A percentile compares a stretch with the other conserved stretches of the same genome.
Conservation (phyloP, 805 yeast species). For the Zygotorulaspora chibaensis region DNA sequence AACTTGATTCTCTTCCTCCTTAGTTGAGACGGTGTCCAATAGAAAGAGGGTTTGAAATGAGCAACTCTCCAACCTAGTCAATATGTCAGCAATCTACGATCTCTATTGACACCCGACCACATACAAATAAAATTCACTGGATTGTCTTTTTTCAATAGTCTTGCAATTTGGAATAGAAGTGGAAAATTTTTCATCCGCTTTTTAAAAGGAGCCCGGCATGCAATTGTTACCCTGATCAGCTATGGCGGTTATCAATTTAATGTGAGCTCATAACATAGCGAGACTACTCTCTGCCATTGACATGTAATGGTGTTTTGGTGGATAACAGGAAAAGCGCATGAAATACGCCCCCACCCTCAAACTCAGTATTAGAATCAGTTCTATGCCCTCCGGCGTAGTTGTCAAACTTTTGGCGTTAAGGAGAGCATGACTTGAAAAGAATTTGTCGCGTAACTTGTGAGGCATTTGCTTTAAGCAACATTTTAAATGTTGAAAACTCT, state of each 20-base stretch:
- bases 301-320: no score
- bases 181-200: not conserved
- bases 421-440: no score
- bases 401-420: no score
- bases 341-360: no score
- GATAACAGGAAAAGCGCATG: no score
- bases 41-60: not conserved
- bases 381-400: no score
- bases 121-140: not conserved
- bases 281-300: no score
- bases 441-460: no score
- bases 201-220: not conserved
- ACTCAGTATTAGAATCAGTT: no score
- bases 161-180: not conserved
- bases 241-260: not conserved
- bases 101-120: not conserved
- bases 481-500: no score
- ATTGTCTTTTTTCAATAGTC: not conserved
- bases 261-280: no score
- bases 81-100: not conserved
- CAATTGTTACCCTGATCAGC: not conserved
- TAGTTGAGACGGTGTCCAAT: not conserved
- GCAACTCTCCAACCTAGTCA: not conserved
- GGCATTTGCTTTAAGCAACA: no score
- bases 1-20: conserved; percentile 4